These are phyloP conservation scores for Verticillium albo-atrum DNA, from an alignment of 2,329 filamentous ascomycete species.

Conservation along the genomic window DNA sequence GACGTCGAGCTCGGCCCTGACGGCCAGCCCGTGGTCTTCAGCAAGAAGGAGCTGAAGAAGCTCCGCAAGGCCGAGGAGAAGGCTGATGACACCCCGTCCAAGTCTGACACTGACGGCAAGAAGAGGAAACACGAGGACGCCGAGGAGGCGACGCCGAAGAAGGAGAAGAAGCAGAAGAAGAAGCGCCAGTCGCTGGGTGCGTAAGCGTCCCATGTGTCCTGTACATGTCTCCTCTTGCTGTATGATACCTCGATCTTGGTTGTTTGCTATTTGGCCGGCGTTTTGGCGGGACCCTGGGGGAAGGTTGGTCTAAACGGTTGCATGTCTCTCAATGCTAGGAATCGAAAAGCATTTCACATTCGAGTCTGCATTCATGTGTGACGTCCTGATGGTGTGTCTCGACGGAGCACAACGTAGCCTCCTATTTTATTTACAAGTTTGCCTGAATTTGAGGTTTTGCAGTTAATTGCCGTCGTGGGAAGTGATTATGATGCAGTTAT, in stretches of 20 bases:
- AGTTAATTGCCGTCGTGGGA: too few relatives aligned
- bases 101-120: conserved; percentile 34
- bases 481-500: neutral
- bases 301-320: conserved; percentile 2
- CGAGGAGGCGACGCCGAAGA: conserved; percentile 63
- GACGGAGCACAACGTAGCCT: neutral
- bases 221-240: conserved; percentile 14
- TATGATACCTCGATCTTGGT: conserved; percentile 15
- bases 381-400: neutral
- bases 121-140: conserved; percentile 70
- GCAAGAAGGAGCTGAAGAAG: conserved; percentile 76
- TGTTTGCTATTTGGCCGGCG: conserved; percentile 2
- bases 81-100: conserved; percentile 31
- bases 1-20: conserved; percentile 64
- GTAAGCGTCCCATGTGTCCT: conserved; percentile 11
- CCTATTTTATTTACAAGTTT: neutral
- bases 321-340: conserved; percentile 3
- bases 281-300: neutral
- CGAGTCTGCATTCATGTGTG: neutral
- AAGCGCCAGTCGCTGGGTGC: conserved; percentile 23
- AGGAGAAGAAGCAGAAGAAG: conserved; percentile 52
- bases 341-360: conserved; percentile 2
- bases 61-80: conserved; percentile 52
- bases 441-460: neutral
- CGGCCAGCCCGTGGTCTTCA: conserved; percentile 62